Evolutionary conservation across 176 grass and related monocot genomes (phyloP).

Genomic region (Ampelocalamus luodianensis): DNA sequence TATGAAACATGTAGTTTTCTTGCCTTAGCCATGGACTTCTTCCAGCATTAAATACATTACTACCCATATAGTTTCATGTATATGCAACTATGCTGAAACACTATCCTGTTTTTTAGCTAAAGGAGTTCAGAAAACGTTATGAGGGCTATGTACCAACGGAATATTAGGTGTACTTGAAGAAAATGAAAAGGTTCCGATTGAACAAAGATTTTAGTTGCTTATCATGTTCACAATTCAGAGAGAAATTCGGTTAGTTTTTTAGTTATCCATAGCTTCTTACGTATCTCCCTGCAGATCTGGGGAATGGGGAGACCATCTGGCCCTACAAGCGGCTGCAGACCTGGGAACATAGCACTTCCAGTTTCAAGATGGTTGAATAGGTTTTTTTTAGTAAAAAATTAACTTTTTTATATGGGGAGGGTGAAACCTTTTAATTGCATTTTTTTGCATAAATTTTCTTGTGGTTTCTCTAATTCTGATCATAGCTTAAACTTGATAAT

Average conservation of each 20-base stretch:
- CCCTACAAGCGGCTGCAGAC: constrained; percentile 90
- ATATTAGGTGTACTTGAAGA: constrained; percentile 92
- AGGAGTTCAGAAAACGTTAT: constrained; percentile 84
- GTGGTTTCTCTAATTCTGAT: background rate
- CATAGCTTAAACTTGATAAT: background rate
- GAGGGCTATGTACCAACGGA: constrained; percentile 95
- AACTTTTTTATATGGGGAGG: too few relatives aligned
- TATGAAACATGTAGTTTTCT: too few relatives aligned
- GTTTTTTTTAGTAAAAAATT: constrained; percentile 11
- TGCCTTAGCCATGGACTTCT: too few relatives aligned
- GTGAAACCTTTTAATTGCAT: constrained; percentile 34
- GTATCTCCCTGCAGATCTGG: constrained; percentile 61
- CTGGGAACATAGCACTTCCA: constrained; percentile 55
- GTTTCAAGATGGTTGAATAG: constrained; percentile 31
- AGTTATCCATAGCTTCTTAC: constrained; percentile 30
- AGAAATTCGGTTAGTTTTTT: background rate
- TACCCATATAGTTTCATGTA: too few relatives aligned
- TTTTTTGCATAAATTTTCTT: constrained; percentile 19
- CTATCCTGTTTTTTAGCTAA: constrained; percentile 65
- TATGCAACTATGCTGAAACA: constrained; percentile 24
- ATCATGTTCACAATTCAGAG: constrained; percentile 20
- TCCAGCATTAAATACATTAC: too few relatives aligned
- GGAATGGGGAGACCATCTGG: constrained; percentile 96
- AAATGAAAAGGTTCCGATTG: constrained; percentile 83
- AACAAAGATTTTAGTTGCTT: constrained; percentile 17